phyloP scores from a whole-genome alignment of 345 rosid species.

The Syzygium grande region DNA sequence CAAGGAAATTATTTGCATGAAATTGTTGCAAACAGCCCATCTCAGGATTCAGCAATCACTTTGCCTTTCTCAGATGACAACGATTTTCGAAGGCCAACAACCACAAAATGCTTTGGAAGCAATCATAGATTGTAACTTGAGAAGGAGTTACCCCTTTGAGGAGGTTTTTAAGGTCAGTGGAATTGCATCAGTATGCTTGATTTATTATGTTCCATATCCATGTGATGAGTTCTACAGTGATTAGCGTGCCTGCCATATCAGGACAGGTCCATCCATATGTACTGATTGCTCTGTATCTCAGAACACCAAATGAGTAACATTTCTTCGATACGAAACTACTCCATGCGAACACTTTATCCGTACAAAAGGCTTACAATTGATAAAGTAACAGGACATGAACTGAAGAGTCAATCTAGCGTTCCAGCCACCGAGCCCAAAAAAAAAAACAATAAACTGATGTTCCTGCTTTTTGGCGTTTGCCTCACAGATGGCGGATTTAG shows the following conservation, averaged over 20 bases:
- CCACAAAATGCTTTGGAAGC: conserved; percentile 34
- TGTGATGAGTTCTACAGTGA: background rate
- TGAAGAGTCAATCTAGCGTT: background rate
- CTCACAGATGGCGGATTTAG: conserved; percentile 40
- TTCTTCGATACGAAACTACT: background rate
- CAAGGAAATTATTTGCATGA: background rate
- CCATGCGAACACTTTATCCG: background rate
- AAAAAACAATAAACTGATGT: background rate
- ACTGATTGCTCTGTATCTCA: background rate
- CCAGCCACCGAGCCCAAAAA: background rate
- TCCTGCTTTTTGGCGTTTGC: background rate
- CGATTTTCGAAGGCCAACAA: conserved; percentile 27
- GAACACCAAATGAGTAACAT: background rate
- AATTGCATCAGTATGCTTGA: background rate
- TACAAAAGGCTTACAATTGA: background rate
- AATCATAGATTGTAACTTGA: conserved; percentile 33
- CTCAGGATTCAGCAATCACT: background rate
- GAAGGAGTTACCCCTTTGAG: conserved; percentile 33
- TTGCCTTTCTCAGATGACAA: conserved; percentile 16
- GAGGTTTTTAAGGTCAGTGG: conserved; percentile 34
- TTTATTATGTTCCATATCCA: background rate
- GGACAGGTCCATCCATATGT: background rate
- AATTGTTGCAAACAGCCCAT: background rate
- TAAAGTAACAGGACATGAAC: background rate
- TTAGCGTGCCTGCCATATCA: background rate